phyloP scores from a whole-genome alignment of 164 flowering plant genomes.

The Vitis cinerea region DNA sequence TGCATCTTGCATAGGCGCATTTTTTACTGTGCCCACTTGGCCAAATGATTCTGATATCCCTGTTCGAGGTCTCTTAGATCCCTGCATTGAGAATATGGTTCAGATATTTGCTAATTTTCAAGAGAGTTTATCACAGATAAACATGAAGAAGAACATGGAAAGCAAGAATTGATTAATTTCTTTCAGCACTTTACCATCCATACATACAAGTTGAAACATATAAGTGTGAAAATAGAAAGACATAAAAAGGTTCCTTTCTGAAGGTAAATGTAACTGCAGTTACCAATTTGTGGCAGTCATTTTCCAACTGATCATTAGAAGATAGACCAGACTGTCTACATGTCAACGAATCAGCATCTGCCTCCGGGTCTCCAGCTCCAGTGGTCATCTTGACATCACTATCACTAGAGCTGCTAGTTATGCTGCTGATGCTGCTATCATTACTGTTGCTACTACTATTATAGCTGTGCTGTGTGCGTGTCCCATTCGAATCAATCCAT shows the following conservation, averaged over 20 bases:
- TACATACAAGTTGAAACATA: too few species aligned
- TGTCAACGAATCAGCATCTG: constrained; percentile 94
- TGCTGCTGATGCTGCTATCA: constrained; percentile 79
- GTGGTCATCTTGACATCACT: constrained; percentile 59
- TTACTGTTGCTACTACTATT: constrained; percentile 87
- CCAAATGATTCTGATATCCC: constrained; percentile 65
- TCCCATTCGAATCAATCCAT: constrained; percentile 40
- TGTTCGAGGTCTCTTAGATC: constrained; percentile 65
- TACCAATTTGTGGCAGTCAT: constrained; percentile 61
- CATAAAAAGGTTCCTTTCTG: neutral
- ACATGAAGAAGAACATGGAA: too few species aligned
- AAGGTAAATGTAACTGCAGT: neutral
- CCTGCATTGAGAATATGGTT: constrained; percentile 40
- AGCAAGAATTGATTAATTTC: too few species aligned
- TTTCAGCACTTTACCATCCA: too few species aligned
- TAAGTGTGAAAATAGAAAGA: too few species aligned
- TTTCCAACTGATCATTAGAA: constrained; percentile 57
- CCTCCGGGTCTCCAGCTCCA: constrained; percentile 77
- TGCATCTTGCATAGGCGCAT: constrained; percentile 46
- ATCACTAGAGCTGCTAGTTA: constrained; percentile 80
- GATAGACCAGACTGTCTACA: constrained; percentile 78
- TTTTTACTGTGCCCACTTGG: constrained; percentile 48
- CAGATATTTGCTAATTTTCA: neutral
- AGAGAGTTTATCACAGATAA: neutral
- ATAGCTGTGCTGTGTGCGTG: constrained; percentile 34